Conservation (phyloP, 2,329 filamentous ascomycete species). For the Stenocarpella maydis region DNA sequence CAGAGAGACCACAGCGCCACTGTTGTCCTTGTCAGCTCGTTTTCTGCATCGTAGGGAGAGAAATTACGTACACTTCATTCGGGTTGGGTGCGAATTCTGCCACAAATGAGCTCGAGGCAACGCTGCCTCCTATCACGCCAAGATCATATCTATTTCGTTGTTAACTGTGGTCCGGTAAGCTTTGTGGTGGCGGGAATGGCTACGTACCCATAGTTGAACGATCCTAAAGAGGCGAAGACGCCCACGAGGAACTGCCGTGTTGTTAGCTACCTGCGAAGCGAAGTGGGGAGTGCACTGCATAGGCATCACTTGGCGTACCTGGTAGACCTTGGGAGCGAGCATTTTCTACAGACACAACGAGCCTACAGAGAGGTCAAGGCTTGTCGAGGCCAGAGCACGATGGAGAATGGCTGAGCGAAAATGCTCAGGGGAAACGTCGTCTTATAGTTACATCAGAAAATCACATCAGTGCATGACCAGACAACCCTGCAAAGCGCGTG, state of each 20-base stretch:
- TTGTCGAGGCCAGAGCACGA: neutral
- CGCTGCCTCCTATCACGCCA: constrained; percentile 4
- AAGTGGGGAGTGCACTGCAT: neutral
- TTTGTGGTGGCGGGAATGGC: neutral
- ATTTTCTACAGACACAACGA: neutral
- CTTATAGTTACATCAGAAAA: constrained; percentile 13
- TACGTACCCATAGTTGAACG: constrained; percentile 10
- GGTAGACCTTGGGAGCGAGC: neutral
- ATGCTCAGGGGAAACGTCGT: neutral
- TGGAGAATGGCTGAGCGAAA: neutral
- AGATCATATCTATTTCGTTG: neutral
- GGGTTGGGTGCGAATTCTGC: neutral
- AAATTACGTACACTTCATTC: neutral
- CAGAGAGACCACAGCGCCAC: constrained; percentile 8
- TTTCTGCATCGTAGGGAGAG: neutral
- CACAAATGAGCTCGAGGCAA: neutral
- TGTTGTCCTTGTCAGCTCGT: neutral
- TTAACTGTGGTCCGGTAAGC: neutral
- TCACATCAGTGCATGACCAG: neutral
- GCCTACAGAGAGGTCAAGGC: neutral
- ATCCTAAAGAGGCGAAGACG: neutral
- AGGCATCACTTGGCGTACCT: neutral
- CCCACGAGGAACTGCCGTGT: neutral
- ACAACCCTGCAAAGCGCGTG: constrained; percentile 14
- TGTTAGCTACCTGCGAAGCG: neutral